Evolutionary conservation across 768 basidiomycete species (phyloP), one percentile per base, ranked within the genome.

Genomic region (Bullera alba): DNA sequence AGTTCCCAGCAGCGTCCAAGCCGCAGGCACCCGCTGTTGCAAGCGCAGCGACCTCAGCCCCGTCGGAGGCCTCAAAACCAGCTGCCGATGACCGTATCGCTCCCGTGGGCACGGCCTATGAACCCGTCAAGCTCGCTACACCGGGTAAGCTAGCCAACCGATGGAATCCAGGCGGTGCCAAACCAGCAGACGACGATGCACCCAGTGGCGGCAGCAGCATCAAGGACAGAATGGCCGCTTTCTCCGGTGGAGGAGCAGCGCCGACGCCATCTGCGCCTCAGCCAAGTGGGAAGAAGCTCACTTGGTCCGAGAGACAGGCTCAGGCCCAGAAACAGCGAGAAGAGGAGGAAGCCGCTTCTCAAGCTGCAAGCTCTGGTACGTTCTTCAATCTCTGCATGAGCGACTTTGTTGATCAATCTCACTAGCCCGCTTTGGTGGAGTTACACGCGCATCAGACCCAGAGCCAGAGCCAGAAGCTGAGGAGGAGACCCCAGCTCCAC

Each of bases 291-390:
- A 87, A 87, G 76, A 92, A 89, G 71, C 71, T 93, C 54, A 93
- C 92, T 0, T 97, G 93, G 93, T 85, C 80, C 51, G 86, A 97
- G 70, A 79, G 92, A 19, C 92, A 96, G 67, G 90, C 87, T 0
- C 75, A 84, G n/a, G 85, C 89, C 1, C 92, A 91, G 77, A 84
- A 84, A 66, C 86, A 88, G 60, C 76, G 79, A 15, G 86, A 83
- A 57, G 88, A 86, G 58, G 91, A 81, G 76, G 74, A 75, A 37
- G 74, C 76, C 37, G 81, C 83, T 0, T 77, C 65, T 41, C 50
- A 58, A 0, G 61, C 53, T 44, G 58, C 66, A 8, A 57, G 60
- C 32, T 49, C 58, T 12, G 57, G 61, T 61, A 35, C 51, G 61
- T 59, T 17, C 6, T 15, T 8, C 19, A 25, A 26, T 25, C 22